phyloP scores from a whole-genome alignment of 805 yeast species.

The Suhomyces sp. region DNA sequence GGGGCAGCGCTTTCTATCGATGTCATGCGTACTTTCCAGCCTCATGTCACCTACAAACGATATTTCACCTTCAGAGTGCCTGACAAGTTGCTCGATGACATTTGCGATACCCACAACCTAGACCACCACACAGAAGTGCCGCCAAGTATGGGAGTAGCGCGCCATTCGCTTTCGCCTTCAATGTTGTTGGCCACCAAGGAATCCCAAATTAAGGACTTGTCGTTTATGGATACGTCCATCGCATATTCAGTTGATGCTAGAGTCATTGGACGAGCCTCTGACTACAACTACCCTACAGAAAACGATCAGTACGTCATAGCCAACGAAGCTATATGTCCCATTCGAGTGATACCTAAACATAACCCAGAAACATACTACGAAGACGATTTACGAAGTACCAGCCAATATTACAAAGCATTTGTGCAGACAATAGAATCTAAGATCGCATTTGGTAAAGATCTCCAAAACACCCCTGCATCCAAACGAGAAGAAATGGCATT shows the following conservation, averaged over 20 bases:
- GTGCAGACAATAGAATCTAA: conserved; percentile 27
- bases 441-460: conserved; percentile 21
- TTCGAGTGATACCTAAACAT: conserved; percentile 34
- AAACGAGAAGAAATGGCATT: conserved; percentile 10
- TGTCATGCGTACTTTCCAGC: conserved; percentile 35
- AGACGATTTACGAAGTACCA: conserved; percentile 16
- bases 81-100: conserved; percentile 38
- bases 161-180: conserved; percentile 23
- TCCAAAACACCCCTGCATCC: conserved; percentile 9
- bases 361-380: conserved; percentile 18
- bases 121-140: conserved; percentile 35
- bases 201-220: conserved; percentile 27
- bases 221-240: conserved; percentile 34
- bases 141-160: conserved; percentile 34
- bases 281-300: conserved; percentile 21
- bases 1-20: conserved; percentile 33
- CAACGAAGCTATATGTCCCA: conserved; percentile 28
- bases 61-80: conserved; percentile 42
- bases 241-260: conserved; percentile 38
- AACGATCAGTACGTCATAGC: conserved; percentile 38
- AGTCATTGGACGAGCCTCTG: conserved; percentile 39
- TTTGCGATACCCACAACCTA: conserved; percentile 35
- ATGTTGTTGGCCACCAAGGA: conserved; percentile 21
- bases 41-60: conserved; percentile 38
- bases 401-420: conserved; percentile 33